These are phyloP conservation scores for Proliferodiscus dingleyae DNA, from an alignment of 2,329 filamentous ascomycete genomes.

Conservation along the genomic window DNA sequence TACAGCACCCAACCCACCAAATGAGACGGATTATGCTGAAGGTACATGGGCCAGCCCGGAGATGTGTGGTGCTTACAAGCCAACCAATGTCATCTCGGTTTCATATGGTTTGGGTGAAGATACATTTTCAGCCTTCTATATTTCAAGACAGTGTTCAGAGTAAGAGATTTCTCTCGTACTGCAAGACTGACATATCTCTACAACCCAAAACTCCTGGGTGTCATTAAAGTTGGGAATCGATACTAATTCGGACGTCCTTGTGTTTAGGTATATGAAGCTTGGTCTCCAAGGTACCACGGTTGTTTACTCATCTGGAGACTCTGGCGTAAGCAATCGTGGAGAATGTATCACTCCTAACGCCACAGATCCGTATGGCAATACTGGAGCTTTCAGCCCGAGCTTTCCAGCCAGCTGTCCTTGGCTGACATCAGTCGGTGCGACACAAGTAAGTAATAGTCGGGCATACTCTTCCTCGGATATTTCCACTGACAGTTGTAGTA, in stretches of 20 bases:
- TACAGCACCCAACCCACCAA: conserved; percentile 14
- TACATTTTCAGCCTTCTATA: conserved; percentile 48
- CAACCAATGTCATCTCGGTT: conserved; percentile 38
- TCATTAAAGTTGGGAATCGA: too few species aligned
- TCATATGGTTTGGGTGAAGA: conserved; percentile 49
- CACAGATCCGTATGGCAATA: conserved; percentile 28
- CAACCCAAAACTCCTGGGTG: too few species aligned
- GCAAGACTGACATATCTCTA: too few species aligned
- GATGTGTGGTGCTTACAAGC: conserved; percentile 35
- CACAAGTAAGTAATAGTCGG: conserved; percentile 38
- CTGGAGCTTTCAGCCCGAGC: conserved; percentile 39
- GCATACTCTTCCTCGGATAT: conserved; percentile 20
- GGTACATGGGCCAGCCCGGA: background rate
- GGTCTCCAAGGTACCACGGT: conserved; percentile 42
- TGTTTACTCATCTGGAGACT: conserved; percentile 43
- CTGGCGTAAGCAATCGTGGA: conserved; percentile 36
- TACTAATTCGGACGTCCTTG: too few species aligned
- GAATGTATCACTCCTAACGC: conserved; percentile 21
- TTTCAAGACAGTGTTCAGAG: conserved; percentile 45
- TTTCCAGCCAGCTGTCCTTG: conserved; percentile 44
- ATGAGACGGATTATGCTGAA: background rate
- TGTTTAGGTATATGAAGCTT: conserved; percentile 50
- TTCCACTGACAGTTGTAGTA: background rate
- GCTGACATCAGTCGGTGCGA: conserved; percentile 49
- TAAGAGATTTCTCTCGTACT: too few species aligned